Evolutionary conservation across 495 filamentous ascomycete species (phyloP).

Genomic region (Choiromyces venosus): DNA sequence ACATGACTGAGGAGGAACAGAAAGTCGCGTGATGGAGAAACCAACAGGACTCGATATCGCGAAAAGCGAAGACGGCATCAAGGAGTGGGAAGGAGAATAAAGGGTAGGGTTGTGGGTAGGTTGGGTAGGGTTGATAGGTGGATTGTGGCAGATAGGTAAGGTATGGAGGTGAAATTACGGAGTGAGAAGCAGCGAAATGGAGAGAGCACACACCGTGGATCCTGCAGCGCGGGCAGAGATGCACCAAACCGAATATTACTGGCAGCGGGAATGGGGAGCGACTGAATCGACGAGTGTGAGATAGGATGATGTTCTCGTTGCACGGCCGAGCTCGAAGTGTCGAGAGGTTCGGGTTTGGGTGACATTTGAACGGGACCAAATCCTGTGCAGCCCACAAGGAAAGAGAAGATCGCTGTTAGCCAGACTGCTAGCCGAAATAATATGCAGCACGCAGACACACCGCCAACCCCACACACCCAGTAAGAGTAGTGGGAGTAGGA

Average conservation of each 20-base stretch:
- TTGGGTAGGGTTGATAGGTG: background rate
- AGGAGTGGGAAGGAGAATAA: constrained; percentile 6
- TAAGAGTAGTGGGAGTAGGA: background rate
- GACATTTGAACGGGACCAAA: constrained; percentile 43
- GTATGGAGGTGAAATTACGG: constrained; percentile 6
- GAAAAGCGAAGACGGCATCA: constrained; percentile 29
- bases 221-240: constrained; percentile 42
- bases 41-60: constrained; percentile 34
- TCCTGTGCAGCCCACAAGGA: constrained; percentile 34
- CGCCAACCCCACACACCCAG: constrained; percentile 1
- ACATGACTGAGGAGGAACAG: constrained; percentile 22
- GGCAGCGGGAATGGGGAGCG: constrained; percentile 41
- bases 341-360: constrained; percentile 42
- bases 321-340: constrained; percentile 39
- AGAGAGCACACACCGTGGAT: constrained; percentile 36
- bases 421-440: constrained; percentile 16
- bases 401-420: constrained; percentile 39
- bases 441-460: constrained; percentile 4
- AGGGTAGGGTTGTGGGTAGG: background rate
- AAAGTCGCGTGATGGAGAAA: constrained; percentile 37
- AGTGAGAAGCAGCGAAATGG: constrained; percentile 19
- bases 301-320: constrained; percentile 42
- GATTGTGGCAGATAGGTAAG: constrained; percentile 5
- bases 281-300: constrained; percentile 41
- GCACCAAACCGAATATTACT: constrained; percentile 40